A percentile compares a stretch with the other conserved stretches of the same genome.
These are phyloP conservation scores for Cyathus striatus DNA, from an alignment of 768 basidiomycete species.

Conservation along the genomic window DNA sequence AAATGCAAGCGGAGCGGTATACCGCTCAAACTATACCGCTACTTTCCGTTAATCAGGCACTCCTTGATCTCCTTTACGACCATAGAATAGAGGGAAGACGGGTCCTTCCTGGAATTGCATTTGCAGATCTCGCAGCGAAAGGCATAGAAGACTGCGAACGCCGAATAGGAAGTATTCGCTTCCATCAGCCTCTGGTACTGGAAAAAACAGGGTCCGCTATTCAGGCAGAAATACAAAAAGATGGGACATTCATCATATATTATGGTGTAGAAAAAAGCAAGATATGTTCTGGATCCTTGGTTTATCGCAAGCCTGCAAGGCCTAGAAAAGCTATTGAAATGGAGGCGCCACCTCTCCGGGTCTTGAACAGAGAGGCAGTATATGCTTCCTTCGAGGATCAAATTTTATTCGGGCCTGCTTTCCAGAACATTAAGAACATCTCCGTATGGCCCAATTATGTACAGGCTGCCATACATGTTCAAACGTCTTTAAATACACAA, in stretches of 20 bases:
- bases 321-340: not conserved
- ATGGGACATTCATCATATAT: conserved; percentile 16
- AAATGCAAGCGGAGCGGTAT: conserved; percentile 3
- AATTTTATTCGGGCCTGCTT: conserved; percentile 25
- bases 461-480: conserved; percentile 19
- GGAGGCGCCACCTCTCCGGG: not conserved
- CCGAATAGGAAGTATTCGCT: conserved; percentile 22
- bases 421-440: conserved; percentile 24
- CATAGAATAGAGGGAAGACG: conserved; percentile 27
- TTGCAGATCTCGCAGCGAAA: conserved; percentile 17
- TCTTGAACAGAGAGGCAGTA: conserved; percentile 4
- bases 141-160: no score
- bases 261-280: conserved; percentile 12
- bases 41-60: conserved; percentile 20
- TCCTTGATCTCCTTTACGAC: conserved; percentile 22
- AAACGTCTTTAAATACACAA: conserved; percentile 13
- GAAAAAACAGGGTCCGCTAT: conserved; percentile 17
- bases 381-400: conserved; percentile 24
- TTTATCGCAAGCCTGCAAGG: conserved; percentile 1
- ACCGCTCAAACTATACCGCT: not conserved
- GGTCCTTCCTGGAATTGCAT: conserved; percentile 28
- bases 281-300: conserved; percentile 22
- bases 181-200: conserved; percentile 24
- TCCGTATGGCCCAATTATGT: conserved; percentile 23
- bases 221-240: conserved; percentile 14